Evolutionary conservation across 805 yeast species (phyloP).

Genomic region (Starmerella vitae): DNA sequence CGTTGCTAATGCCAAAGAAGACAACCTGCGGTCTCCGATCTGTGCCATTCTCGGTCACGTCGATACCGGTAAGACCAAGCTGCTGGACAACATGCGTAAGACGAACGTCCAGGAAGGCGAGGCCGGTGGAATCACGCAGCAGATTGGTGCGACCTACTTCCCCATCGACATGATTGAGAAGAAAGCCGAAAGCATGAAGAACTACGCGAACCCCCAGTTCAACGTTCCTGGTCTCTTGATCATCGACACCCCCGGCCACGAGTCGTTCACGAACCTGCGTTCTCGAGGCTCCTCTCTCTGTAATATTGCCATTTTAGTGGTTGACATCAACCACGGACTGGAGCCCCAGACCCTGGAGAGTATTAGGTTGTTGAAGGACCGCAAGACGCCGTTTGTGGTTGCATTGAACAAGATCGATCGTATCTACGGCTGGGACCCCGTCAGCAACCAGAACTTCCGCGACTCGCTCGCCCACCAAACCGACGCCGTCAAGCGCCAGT

Average conservation of each 20-base stretch:
- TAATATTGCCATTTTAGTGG: conserved; percentile 96
- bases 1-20: conserved; percentile 28
- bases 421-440: conserved; percentile 83
- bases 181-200: conserved; percentile 84
- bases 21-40: conserved; percentile 89
- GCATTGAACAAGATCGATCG: conserved; percentile 97
- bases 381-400: conserved; percentile 96
- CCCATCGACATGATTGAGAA: conserved; percentile 87
- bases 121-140: conserved; percentile 99
- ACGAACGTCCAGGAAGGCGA: conserved; percentile 99
- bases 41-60: conserved; percentile 99
- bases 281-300: conserved; percentile 97
- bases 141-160: conserved; percentile 99
- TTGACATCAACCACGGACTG: conserved; percentile 97
- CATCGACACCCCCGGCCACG: conserved; percentile 99
- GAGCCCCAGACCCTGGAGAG: conserved; percentile 97
- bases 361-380: conserved; percentile 77
- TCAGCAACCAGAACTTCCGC: conserved; percentile 90
- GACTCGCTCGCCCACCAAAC: conserved; percentile 77
- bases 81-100: conserved; percentile 93
- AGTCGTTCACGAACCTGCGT: conserved; percentile 93
- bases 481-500: conserved; percentile 79
- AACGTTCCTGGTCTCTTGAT: conserved; percentile 95
- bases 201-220: conserved; percentile 61
- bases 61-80: conserved; percentile 98